Evolutionary conservation across 1,284 basidiomycete species (phyloP), one percentile per base, ranked within the genome.

Genomic region (Ustilago sp.): DNA sequence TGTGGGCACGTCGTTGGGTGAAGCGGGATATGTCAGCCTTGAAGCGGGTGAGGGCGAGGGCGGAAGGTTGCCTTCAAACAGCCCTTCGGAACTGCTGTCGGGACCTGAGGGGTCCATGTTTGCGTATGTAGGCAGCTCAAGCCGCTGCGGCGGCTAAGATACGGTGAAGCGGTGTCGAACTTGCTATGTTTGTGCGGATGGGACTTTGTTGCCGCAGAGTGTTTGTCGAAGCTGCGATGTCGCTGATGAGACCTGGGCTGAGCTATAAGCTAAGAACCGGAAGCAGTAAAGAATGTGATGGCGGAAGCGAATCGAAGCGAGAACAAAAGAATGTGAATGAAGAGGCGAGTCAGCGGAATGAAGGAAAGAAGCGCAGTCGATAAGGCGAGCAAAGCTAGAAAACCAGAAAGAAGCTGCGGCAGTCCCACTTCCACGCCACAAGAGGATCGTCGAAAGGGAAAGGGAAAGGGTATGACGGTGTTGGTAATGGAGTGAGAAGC

Each of bases 11-110:
- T 77, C 68, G 50, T 77, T 77, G 55, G 75, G 75, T 8, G 75
- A 74, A 32, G 67, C 50, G 3, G 75, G 75, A 41, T 74, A 74
- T 17, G 38, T 32, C 15, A 58, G 54, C 35, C 71, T 67, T 0
- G 75, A 73, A 15, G 68, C 75, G 17, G 75, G 75, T 7, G 75
- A 70, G 13, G 75, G 75, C 5, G 75, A 77, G 5, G 75, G 75
- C 2, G 75, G 75, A 15, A 63, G 58, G 47, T 73, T 69, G 71
- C 63, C 64, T 56, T 77, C 69, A 43, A 70, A 77, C 45, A 77
- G 63, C 48, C 75, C 75, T 38, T 77, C 75, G n/a, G 55, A 60
- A 64, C 75, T 77, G 70, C 61, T 68, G 52, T 74, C 75, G 13
- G 59, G 63, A 61, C 56, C 71, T 23, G 56, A 57, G 5, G 58